Conservation (phyloP, 805 yeast genomes). For the Candida caryicola region DNA sequence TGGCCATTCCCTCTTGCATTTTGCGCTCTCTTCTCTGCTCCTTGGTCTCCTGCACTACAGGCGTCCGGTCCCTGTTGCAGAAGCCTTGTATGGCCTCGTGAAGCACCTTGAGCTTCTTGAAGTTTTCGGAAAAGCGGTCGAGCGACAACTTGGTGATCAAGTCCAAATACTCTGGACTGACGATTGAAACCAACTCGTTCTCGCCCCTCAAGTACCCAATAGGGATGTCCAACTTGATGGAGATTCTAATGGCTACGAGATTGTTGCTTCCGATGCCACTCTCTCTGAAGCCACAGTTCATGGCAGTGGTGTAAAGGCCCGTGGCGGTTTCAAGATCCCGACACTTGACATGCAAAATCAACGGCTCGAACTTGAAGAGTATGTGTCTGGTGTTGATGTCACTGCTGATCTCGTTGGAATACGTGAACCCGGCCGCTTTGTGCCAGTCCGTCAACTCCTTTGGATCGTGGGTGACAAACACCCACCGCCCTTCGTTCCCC, state of each 20-base stretch:
- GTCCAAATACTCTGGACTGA: constrained; percentile 48
- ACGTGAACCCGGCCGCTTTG: constrained; percentile 24
- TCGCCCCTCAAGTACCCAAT: constrained; percentile 51
- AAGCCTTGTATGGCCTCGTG: constrained; percentile 40
- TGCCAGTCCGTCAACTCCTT: constrained; percentile 50
- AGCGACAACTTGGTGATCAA: constrained; percentile 52
- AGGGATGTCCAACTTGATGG: constrained; percentile 74
- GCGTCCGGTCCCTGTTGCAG: constrained; percentile 4
- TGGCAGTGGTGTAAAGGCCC: constrained; percentile 63
- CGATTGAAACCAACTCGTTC: constrained; percentile 41
- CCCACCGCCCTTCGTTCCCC: constrained; percentile 83
- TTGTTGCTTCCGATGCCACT: constrained; percentile 80
- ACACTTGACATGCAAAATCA: constrained; percentile 81
- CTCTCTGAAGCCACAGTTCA: constrained; percentile 85
- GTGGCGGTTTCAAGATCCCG: constrained; percentile 57
- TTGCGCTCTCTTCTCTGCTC: constrained; percentile 57
- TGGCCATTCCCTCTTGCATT: constrained; percentile 48
- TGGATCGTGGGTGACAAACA: constrained; percentile 71
- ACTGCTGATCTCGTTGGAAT: constrained; percentile 3
- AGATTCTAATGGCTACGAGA: constrained; percentile 73
- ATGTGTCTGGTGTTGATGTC: constrained; percentile 47
- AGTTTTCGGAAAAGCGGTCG: constrained; percentile 67
- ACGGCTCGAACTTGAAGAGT: constrained; percentile 78
- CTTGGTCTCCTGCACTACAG: constrained; percentile 42
- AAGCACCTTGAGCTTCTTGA: constrained; percentile 50